Percentiles rank a stretch among this genome's conserved stretches.
These are phyloP conservation scores for Tillandsia leiboldiana DNA, from an alignment of 176 grass and related monocot genomes.

Conservation along the genomic window DNA sequence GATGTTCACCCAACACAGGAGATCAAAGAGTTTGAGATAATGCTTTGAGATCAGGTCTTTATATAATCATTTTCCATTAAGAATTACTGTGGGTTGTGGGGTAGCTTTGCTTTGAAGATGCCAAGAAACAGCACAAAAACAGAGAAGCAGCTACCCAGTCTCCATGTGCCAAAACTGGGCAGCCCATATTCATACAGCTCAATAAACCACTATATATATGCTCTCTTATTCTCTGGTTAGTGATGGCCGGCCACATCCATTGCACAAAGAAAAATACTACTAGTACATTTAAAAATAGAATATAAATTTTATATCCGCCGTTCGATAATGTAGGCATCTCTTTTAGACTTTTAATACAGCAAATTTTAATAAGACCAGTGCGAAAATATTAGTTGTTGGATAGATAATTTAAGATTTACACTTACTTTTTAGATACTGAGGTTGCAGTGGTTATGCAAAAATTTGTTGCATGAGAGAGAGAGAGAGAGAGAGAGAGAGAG, in stretches of 20 bases:
- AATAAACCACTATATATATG: not conserved
- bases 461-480: too few relatives aligned
- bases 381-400: too few relatives aligned
- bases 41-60: not conserved
- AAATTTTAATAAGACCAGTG: too few relatives aligned
- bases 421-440: too few relatives aligned
- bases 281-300: not conserved
- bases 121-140: not conserved
- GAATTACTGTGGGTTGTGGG: not conserved
- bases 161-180: not conserved
- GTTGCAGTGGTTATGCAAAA: too few relatives aligned
- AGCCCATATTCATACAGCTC: not conserved
- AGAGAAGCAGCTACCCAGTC: not conserved
- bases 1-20: too few relatives aligned
- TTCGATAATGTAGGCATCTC: too few relatives aligned
- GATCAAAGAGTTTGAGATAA: not conserved
- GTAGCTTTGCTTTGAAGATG: not conserved
- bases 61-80: not conserved
- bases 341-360: too few relatives aligned
- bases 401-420: too few relatives aligned
- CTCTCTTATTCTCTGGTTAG: not conserved
- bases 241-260: not conserved
- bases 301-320: too few relatives aligned
- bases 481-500: too few relatives aligned
- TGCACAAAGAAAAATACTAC: not conserved